These are phyloP conservation scores for Podaxis rugospora DNA, from an alignment of 768 basidiomycete genomes.

Conservation along the genomic window DNA sequence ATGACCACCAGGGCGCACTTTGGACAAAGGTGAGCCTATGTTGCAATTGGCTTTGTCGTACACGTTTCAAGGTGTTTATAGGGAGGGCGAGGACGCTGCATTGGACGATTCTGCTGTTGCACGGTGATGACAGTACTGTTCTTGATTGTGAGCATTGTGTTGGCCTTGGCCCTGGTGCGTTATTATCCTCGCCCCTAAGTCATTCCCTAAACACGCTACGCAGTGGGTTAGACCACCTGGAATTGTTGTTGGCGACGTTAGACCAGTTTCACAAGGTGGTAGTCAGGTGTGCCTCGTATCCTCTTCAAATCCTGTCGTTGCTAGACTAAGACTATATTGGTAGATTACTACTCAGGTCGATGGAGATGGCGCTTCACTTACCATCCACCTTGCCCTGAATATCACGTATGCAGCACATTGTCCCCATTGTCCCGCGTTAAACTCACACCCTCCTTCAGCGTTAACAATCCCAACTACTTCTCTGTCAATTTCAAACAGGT, in stretches of 20 bases:
- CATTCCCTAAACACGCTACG: neutral
- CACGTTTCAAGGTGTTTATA: conserved; percentile 19
- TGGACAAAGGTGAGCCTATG: conserved; percentile 55
- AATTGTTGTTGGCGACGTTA: conserved; percentile 50
- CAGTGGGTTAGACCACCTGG: conserved; percentile 80
- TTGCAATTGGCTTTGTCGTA: neutral
- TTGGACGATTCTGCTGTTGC: conserved; percentile 74
- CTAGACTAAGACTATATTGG: neutral
- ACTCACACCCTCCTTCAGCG: conserved; percentile 33
- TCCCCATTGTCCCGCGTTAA: conserved; percentile 2
- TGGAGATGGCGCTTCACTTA: neutral
- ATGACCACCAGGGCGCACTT: conserved; percentile 54
- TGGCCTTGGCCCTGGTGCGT: conserved; percentile 66
- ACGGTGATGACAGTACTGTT: conserved; percentile 63
- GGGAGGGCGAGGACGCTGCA: conserved; percentile 58
- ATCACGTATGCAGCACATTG: conserved; percentile 1
- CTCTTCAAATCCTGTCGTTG: neutral
- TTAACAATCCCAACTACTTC: conserved; percentile 82
- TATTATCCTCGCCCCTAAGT: neutral
- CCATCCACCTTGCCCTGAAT: conserved; percentile 4
- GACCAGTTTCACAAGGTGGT: conserved; percentile 30
- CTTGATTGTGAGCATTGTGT: conserved; percentile 58
- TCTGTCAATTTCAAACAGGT: conserved; percentile 61
- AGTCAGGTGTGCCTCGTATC: conserved; percentile 37
- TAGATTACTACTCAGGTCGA: neutral